These are phyloP conservation scores for Pseudoscleropodium purum DNA, from an alignment of 225 moss, liverwort and hornwort genomes.

Conservation along the genomic window DNA sequence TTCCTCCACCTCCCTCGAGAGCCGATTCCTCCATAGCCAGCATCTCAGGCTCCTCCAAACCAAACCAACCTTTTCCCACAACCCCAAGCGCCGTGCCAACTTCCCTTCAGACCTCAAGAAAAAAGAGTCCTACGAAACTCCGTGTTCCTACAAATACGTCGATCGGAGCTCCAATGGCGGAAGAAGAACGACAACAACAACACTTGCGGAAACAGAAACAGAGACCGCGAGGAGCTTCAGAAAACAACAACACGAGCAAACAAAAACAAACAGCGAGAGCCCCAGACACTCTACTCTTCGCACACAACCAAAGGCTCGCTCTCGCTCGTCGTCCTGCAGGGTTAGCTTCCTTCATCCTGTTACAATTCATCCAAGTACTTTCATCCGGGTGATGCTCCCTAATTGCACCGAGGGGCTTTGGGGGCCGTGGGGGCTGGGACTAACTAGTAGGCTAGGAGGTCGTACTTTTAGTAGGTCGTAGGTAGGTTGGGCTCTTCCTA, in stretches of 20 bases:
- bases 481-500: slow-evolving; percentile 10
- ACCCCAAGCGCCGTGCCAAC: background rate
- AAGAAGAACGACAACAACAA: background rate
- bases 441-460: background rate
- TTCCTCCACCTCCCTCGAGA: background rate
- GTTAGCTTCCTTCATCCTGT: background rate
- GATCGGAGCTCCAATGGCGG: slow-evolving; percentile 7
- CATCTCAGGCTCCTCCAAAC: background rate
- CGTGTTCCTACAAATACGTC: background rate
- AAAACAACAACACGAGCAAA: background rate
- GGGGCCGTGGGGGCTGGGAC: background rate
- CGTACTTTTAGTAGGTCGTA: slow-evolving; percentile 20
- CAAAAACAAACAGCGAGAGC: background rate
- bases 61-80: background rate
- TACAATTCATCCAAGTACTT: background rate
- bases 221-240: background rate
- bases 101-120: background rate
- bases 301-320: background rate
- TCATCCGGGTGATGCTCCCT: background rate
- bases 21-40: slow-evolving; percentile 28
- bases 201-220: background rate
- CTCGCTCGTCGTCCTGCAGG: background rate
- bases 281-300: background rate
- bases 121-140: background rate
- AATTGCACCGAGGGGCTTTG: background rate